Percentiles rank a stretch among this genome's conserved stretches.
phyloP scores from a whole-genome alignment of 495 filamentous ascomycete genomes.

The Evernia prunastri region DNA sequence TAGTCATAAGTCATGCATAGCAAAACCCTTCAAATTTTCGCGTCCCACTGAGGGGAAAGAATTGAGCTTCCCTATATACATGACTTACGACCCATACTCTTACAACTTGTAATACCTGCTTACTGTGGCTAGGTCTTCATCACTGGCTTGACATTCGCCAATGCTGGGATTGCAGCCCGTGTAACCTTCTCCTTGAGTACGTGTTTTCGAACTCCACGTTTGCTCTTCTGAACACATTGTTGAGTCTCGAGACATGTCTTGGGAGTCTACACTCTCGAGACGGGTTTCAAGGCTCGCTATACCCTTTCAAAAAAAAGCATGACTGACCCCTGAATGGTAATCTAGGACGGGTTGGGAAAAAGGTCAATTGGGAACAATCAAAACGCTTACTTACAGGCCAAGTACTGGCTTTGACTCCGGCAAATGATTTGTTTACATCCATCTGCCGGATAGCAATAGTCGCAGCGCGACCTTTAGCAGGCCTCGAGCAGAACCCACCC shows the following conservation, averaged over 20 bases:
- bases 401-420: constrained; percentile 63
- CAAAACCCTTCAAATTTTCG: too few species aligned
- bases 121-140: constrained; percentile 53
- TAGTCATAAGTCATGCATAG: too few species aligned
- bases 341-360: constrained; percentile 56
- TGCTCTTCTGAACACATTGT: too few species aligned
- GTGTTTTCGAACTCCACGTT: too few species aligned
- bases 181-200: constrained; percentile 67
- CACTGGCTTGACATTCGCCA: constrained; percentile 53
- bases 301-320: too few species aligned
- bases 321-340: too few species aligned
- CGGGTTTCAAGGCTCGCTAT: too few species aligned
- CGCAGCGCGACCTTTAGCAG: constrained; percentile 59
- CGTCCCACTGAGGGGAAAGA: too few species aligned
- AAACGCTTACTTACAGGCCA: constrained; percentile 63
- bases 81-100: too few species aligned
- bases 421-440: constrained; percentile 54
- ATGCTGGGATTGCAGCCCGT: constrained; percentile 56
- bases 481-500: constrained; percentile 57
- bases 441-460: constrained; percentile 67
- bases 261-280: too few species aligned
- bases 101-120: constrained; percentile 9
- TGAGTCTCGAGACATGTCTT: too few species aligned
- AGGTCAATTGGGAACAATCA: constrained; percentile 71
- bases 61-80: too few species aligned